Base-by-base conservation (phyloP, 2,329 filamentous ascomycete genomes). In the Allantophomopsis lycopodina region DNA sequence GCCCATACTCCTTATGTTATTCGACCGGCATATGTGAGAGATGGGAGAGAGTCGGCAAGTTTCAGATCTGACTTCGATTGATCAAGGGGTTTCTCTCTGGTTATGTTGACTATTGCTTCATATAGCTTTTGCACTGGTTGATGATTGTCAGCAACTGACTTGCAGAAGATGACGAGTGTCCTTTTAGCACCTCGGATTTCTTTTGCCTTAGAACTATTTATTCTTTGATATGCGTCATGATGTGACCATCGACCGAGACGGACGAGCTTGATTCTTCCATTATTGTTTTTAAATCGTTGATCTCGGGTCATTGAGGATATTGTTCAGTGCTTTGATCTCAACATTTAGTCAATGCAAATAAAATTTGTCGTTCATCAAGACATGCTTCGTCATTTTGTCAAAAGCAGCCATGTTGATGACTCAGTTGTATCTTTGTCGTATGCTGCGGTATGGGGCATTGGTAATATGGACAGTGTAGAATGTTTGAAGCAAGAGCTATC, bases 121-220 rank as follows among this genome's bases (percentile, higher is more conserved):
- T 61, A 52, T 12, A 64, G 58, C 38, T 59, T 63, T 36, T 56
- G 52, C 1, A 50, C 50, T 2, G 60, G 60, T 34, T 63, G 55
- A 36, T 63, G 50, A 33, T 54, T 53, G 8, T 53, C 47, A 12
- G 48, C 45, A 14, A 57, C 47, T 1, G 42, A 49, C 2, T 28
- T 36, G 13, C 48, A 43, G 20, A 61, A 56, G 0, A 21, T 28
- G 2, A 35, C 37, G 7, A 59, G 43, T 7, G 40, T 2, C 40
- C 49, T n/a, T 50, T 40, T 1, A 60, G 33, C 6, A 40, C 32
- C 4, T 21, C 35, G 3, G 43, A 38, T 32, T 44, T 39, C 0
- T 15, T 20, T 14, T 55, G 48, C 23, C 53, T 40, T 30, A 47
- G 7, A 38, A 43, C 42, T 7, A 49, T 33, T 11, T 28, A n/a